phyloP scores from a whole-genome alignment of 441 rosid genomes.

The Pelargonium myrrhifolium region DNA sequence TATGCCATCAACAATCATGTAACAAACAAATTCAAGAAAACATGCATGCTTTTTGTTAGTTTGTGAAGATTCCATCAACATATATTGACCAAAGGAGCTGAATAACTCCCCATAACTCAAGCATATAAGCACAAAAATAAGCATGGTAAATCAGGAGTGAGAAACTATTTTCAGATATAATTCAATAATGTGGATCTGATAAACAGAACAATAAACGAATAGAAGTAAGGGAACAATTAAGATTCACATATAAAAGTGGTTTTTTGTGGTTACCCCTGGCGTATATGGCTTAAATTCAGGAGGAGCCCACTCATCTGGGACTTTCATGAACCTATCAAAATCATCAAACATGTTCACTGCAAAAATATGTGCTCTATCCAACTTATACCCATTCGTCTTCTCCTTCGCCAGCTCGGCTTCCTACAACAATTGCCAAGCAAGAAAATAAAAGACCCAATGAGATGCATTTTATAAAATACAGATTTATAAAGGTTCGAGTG shows the following conservation, averaged over 20 bases:
- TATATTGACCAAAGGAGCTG: too few species aligned
- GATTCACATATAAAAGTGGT: too few species aligned
- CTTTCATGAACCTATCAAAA: slow-evolving; percentile 23
- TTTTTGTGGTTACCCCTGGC: slow-evolving; percentile 16
- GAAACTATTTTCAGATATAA: too few species aligned
- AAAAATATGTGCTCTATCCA: slow-evolving; percentile 19
- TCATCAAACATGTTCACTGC: slow-evolving; percentile 21
- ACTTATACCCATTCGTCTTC: slow-evolving; percentile 18
- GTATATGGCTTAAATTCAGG: slow-evolving; percentile 20
- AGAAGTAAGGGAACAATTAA: too few species aligned
- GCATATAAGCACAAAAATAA: too few species aligned
- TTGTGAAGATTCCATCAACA: too few species aligned
- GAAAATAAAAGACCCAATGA: neutral
- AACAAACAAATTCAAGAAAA: neutral
- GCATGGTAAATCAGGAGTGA: too few species aligned
- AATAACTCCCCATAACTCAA: too few species aligned
- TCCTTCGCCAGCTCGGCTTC: slow-evolving; percentile 29
- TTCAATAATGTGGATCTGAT: too few species aligned
- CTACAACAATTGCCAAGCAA: slow-evolving; percentile 1
- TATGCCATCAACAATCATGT: neutral
- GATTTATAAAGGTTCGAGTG: neutral
- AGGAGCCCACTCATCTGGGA: slow-evolving; percentile 27
- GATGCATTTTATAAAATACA: neutral
- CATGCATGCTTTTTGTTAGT: neutral
- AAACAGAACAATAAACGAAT: too few species aligned